phyloP scores from a whole-genome alignment of 495 filamentous ascomycete genomes.

The Tuber brumale region DNA sequence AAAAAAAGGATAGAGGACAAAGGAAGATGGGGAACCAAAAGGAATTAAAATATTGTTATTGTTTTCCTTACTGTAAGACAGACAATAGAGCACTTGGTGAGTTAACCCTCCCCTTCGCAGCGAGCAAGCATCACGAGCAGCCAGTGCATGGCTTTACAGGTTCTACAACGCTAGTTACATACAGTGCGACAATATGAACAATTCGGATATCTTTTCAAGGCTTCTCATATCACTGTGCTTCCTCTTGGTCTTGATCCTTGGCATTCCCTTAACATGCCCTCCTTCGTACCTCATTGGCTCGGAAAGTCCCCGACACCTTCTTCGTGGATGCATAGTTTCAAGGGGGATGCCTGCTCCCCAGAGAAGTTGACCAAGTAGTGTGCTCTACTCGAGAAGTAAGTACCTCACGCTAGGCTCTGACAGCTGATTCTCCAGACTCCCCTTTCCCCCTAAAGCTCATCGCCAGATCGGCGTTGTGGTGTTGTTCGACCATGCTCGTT shows the following conservation, averaged over 20 bases:
- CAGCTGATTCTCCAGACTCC: background rate
- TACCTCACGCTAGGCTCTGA: background rate
- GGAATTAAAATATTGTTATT: conserved; percentile 8
- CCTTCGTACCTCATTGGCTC: background rate
- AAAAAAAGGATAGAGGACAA: background rate
- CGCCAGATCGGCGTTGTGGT: conserved; percentile 1
- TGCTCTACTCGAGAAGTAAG: background rate
- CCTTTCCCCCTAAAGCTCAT: background rate
- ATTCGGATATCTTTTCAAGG: background rate
- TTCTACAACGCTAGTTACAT: background rate
- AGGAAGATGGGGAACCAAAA: conserved; percentile 15
- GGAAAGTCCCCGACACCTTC: background rate
- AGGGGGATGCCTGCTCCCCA: background rate
- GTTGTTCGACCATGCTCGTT: background rate
- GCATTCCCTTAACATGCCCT: background rate
- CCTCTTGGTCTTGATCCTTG: background rate
- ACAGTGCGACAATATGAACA: background rate
- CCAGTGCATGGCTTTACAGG: background rate
- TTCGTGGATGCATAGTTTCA: background rate
- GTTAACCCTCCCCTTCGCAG: background rate
- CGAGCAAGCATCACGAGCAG: background rate
- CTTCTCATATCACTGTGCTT: background rate
- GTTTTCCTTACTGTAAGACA: background rate
- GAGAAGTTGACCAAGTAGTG: background rate
- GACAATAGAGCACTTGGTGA: background rate